These are phyloP conservation scores for Podaxis sp. DNA, from an alignment of 768 basidiomycete species.

Conservation along the genomic window DNA sequence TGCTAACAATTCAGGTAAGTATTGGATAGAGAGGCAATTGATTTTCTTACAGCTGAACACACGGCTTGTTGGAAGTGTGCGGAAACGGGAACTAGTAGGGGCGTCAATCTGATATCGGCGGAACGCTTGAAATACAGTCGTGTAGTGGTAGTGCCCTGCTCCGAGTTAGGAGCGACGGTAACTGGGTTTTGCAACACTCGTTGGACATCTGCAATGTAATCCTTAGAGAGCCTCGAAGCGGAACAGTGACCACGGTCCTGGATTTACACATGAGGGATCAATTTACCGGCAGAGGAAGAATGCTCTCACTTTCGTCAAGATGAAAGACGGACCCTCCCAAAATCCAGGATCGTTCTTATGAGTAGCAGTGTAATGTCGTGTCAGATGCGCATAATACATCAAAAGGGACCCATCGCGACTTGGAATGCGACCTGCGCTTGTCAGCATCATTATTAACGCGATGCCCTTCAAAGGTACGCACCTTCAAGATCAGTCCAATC, in stretches of 20 bases:
- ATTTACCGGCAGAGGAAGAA: slow-evolving; percentile 11
- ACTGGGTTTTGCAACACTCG: slow-evolving; percentile 3
- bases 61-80: slow-evolving; percentile 46
- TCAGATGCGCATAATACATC: slow-evolving; percentile 46
- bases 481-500: slow-evolving; percentile 46
- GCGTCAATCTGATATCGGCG: slow-evolving; percentile 49
- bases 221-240: neutral
- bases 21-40: neutral
- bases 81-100: slow-evolving; percentile 47
- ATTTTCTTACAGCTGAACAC: slow-evolving; percentile 38
- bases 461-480: slow-evolving; percentile 21
- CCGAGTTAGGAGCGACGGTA: slow-evolving; percentile 18
- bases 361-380: slow-evolving; percentile 44
- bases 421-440: neutral
- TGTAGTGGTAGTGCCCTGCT: slow-evolving; percentile 32
- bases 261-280: slow-evolving; percentile 14
- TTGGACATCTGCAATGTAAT: neutral
- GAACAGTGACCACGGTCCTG: slow-evolving; percentile 8
- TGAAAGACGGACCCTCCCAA: slow-evolving; percentile 51
- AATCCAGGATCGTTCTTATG: slow-evolving; percentile 31
- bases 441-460: neutral
- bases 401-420: slow-evolving; percentile 28
- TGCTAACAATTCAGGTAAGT: slow-evolving; percentile 21
- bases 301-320: slow-evolving; percentile 39
- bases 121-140: slow-evolving; percentile 39